Evolutionary conservation across 1,284 basidiomycete genomes (phyloP), one percentile per base, ranked within the genome.

Genomic region (Malassezia sympodialis): DNA sequence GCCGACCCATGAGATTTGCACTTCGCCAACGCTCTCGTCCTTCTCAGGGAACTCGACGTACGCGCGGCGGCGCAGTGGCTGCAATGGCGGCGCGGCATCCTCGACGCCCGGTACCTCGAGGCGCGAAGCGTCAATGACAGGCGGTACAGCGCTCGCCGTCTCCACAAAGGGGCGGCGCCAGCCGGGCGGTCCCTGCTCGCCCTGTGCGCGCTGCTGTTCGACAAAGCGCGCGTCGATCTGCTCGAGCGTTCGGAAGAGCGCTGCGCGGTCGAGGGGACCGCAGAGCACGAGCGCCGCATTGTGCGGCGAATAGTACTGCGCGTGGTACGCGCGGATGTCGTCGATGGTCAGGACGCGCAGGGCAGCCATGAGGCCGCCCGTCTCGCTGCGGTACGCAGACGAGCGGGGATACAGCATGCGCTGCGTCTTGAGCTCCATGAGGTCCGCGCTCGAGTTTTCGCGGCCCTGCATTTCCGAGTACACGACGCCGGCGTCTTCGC

Each of bases 91-190:
- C 37, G 69, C 68, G 28, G 67, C 62, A 19, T 60, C 60, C 40
- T 67, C 65, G 27, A 69, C 59, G n/a, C 67, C 67, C 2, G 59
- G 60, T 21, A 59, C 50, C 4, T 61, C 58, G 11, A 55, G 43
- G 37, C 51, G 56, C 35, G 61, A 56, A 12, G 68, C 68, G 44
- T 70, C 67, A 42, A 73, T 72, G 50, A 80, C 79, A 4, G 80
- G 79, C 10, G 86, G 80, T 12, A 78, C 73, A 1, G 84, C 82
- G 58, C 86, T 90, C 0, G 82, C 66, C 0, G 91, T 93, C 77
- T 96, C 90, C 19, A 96, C 68, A 70, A 98, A 98, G 0, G 94
- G 94, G 12, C 93, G 83, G 65, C 87, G 88, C 91, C 91, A 98
- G 10, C 84, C 87, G 2, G 77, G 66, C 1, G 93, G 79, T 0